Conservation (phyloP, 1,284 basidiomycete genomes). For the Stygiomarasmius scandens region DNA sequence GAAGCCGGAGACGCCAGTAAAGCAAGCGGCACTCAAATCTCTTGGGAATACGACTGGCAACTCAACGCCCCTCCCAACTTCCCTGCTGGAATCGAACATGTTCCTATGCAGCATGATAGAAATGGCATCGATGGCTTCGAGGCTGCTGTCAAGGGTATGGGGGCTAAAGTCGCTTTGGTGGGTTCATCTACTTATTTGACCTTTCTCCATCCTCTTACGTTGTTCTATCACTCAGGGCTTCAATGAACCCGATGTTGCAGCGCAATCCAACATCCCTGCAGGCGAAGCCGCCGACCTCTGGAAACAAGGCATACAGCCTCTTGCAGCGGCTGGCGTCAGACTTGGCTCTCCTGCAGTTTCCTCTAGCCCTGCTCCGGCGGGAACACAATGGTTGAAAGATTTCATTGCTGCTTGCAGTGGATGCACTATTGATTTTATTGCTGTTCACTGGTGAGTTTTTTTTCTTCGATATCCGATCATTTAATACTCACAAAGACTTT, state of each 20-base stretch:
- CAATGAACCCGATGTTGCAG: conserved; percentile 13
- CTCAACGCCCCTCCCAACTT: conserved; percentile 2
- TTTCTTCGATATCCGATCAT: neutral
- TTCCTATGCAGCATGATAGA: conserved; percentile 16
- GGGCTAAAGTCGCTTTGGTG: conserved; percentile 10
- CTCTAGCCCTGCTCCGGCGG: conserved; percentile 5
- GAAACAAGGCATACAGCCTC: conserved; percentile 12
- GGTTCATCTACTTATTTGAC: neutral
- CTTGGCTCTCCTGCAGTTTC: conserved; percentile 15
- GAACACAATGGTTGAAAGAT: conserved; percentile 8
- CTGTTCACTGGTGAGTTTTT: conserved; percentile 12
- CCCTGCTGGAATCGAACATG: conserved; percentile 8
- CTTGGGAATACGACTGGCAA: conserved; percentile 16
- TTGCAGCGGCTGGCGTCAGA: conserved; percentile 8
- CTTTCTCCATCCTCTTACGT: neutral
- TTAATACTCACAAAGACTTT: too few relatives aligned
- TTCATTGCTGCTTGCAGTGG: conserved; percentile 13
- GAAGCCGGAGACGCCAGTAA: neutral
- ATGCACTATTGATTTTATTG: conserved; percentile 14
- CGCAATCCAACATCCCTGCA: conserved; percentile 9
- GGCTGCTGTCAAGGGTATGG: neutral
- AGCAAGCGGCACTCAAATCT: conserved; percentile 5
- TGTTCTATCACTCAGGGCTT: conserved; percentile 8
- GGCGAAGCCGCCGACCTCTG: conserved; percentile 10
- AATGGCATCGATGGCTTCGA: conserved; percentile 4